Evolutionary conservation across 2,329 filamentous ascomycete genomes (phyloP).

Genomic region (Aspergillus neoniger): DNA sequence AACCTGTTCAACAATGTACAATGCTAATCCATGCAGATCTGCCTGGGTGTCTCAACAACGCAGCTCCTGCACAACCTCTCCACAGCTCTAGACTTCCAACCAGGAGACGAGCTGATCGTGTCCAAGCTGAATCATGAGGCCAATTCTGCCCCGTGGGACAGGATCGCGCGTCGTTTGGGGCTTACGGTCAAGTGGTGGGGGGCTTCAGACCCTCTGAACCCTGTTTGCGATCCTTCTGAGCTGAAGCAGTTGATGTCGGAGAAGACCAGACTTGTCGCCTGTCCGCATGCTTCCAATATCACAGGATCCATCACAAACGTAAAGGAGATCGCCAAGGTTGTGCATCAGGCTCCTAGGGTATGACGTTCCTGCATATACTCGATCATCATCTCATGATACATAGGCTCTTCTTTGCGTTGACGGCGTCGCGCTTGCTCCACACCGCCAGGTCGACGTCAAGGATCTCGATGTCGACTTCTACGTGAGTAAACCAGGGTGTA

Average conservation of each 20-base stretch:
- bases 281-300: constrained; percentile 74
- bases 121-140: constrained; percentile 76
- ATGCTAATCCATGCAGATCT: constrained; percentile 18
- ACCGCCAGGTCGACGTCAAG: constrained; percentile 68
- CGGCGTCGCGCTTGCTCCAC: constrained; percentile 74
- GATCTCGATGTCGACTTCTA: constrained; percentile 74
- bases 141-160: constrained; percentile 73
- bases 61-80: constrained; percentile 74
- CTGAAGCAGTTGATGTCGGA: constrained; percentile 61
- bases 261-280: constrained; percentile 69
- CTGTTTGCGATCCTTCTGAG: constrained; percentile 60
- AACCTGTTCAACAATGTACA: background rate
- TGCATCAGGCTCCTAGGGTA: constrained; percentile 48
- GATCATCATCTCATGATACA: background rate
- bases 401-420: constrained; percentile 69
- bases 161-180: constrained; percentile 62
- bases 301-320: constrained; percentile 66
- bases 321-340: constrained; percentile 36
- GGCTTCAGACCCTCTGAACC: constrained; percentile 53
- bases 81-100: constrained; percentile 53
- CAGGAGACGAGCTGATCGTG: constrained; percentile 68
- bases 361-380: background rate
- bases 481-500: constrained; percentile 20
- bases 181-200: constrained; percentile 72
- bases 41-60: constrained; percentile 70